A percentile compares a stretch with the other conserved stretches of the same genome.
These are phyloP conservation scores for Helicostylum pulchrum DNA, from an alignment of 192 early-diverging fungal genomes.

Conservation along the genomic window DNA sequence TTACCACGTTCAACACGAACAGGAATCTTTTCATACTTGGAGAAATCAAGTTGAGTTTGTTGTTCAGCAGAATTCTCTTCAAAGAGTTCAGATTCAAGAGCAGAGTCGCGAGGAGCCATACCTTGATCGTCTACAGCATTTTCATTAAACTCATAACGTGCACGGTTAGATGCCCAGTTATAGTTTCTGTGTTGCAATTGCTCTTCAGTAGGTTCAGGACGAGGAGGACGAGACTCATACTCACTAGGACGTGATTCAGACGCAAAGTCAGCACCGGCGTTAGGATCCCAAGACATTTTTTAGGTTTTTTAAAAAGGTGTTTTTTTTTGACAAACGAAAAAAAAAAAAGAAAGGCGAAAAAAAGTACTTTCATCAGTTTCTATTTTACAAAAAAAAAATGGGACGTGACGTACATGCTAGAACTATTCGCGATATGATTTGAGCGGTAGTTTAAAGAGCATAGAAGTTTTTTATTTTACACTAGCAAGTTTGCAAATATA, in stretches of 20 bases:
- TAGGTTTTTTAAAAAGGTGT: not conserved
- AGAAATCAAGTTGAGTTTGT: constrained; percentile 74
- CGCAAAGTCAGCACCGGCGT: not conserved
- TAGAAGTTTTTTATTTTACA: too few species aligned
- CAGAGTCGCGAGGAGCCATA: constrained; percentile 53
- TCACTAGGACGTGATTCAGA: not conserved
- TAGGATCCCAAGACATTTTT: constrained; percentile 8
- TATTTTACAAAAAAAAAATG: constrained; percentile 6
- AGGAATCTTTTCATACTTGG: constrained; percentile 71
- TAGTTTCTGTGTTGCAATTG: constrained; percentile 10
- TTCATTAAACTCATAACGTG: constrained; percentile 55
- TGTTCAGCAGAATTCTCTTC: constrained; percentile 50
- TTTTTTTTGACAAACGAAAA: not conserved
- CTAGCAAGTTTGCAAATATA: too few species aligned
- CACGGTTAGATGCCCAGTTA: constrained; percentile 49
- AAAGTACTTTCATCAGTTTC: not conserved
- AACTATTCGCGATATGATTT: too few species aligned
- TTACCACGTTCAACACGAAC: constrained; percentile 62
- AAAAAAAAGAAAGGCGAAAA: not conserved
- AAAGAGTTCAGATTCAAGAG: constrained; percentile 68
- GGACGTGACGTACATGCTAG: not conserved
- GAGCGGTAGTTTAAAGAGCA: too few species aligned
- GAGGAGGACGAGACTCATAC: constrained; percentile 5
- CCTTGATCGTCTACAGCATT: constrained; percentile 48
- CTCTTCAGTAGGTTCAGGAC: constrained; percentile 8